These are phyloP conservation scores for Otatea glauca DNA, from an alignment of 176 grass and related monocot genomes.

Conservation along the genomic window DNA sequence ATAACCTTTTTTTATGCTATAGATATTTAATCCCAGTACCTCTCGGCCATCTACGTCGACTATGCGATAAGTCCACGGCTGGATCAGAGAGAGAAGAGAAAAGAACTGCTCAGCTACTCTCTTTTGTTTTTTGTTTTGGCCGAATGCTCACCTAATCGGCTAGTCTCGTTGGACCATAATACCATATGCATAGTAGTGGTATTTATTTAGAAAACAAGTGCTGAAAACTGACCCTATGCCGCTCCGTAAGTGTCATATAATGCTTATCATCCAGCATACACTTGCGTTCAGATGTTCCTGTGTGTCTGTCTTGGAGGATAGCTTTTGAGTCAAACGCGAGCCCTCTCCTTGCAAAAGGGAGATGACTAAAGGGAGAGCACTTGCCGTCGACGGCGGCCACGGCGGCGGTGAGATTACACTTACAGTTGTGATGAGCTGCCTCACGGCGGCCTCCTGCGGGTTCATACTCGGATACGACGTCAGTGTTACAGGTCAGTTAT, in stretches of 20 bases:
- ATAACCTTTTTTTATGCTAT: not conserved
- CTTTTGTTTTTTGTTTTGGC: not conserved
- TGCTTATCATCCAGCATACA: not conserved
- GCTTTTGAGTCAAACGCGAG: not conserved
- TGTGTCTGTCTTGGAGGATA: not conserved
- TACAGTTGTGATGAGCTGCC: conserved; percentile 50
- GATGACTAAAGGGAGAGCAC: conserved; percentile 9
- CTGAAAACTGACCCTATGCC: not conserved
- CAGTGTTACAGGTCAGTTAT: conserved; percentile 48
- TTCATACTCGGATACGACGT: conserved; percentile 65
- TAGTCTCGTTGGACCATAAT: not conserved
- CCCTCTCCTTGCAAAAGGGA: not conserved
- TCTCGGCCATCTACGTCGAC: not conserved
- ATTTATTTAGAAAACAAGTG: not conserved
- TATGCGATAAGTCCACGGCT: not conserved
- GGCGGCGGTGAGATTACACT: conserved; percentile 16
- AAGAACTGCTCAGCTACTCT: not conserved
- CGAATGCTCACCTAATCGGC: not conserved
- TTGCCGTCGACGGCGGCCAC: not conserved
- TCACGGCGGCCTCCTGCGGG: conserved; percentile 56
- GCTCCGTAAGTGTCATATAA: not conserved
- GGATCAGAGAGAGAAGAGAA: not conserved
- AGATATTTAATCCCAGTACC: not conserved
- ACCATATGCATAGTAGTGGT: not conserved
- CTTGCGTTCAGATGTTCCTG: not conserved